Conservation (phyloP, 2,329 filamentous ascomycete genomes). For the Aureobasidium vineae region DNA sequence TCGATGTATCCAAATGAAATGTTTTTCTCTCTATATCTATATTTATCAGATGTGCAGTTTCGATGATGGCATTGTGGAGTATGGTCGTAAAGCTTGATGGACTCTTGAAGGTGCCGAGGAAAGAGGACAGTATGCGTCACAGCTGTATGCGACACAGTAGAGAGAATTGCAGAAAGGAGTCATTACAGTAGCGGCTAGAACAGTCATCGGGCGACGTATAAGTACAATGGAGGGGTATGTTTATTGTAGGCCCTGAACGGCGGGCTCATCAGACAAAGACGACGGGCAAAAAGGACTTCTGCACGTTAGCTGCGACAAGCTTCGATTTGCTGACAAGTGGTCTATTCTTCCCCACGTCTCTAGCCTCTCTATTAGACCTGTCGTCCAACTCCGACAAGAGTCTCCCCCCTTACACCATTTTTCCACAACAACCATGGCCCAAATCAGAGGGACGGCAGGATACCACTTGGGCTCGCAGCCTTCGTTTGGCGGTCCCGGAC, state of each 20-base stretch:
- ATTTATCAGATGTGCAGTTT: background rate
- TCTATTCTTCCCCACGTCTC: constrained; percentile 23
- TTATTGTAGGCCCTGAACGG: constrained; percentile 18
- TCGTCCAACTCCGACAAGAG: background rate
- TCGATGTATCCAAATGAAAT: constrained; percentile 14
- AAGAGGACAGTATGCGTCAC: background rate
- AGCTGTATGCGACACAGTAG: background rate
- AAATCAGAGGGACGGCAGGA: constrained; percentile 65
- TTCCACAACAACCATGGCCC: constrained; percentile 47
- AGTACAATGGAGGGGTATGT: background rate
- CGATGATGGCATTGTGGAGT: constrained; percentile 6
- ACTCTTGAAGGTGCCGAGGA: background rate
- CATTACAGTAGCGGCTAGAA: background rate
- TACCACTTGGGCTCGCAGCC: constrained; percentile 78
- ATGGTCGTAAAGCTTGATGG: constrained; percentile 4
- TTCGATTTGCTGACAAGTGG: constrained; percentile 24
- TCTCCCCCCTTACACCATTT: constrained; percentile 13
- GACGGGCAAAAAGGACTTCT: background rate
- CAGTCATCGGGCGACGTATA: background rate
- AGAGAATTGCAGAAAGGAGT: background rate
- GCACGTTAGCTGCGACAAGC: background rate
- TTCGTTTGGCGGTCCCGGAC: constrained; percentile 54
- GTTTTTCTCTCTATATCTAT: background rate
- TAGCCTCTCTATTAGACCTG: constrained; percentile 12
- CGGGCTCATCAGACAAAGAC: constrained; percentile 3